phyloP scores from a whole-genome alignment of 2,329 filamentous ascomycete genomes.

The Thelonectria discophora region DNA sequence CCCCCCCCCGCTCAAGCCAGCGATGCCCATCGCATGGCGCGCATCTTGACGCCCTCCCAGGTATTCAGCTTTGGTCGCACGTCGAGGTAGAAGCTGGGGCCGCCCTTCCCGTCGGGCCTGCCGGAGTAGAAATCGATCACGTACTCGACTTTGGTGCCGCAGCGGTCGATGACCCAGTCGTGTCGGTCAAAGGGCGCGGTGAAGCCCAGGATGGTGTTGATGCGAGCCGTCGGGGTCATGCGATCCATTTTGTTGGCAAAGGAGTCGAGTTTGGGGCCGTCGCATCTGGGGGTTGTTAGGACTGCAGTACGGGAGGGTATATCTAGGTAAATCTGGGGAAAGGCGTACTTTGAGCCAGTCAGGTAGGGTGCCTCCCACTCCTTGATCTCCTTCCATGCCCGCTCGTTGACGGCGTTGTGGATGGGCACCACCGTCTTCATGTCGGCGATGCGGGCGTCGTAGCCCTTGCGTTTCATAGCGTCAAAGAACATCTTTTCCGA shows the following conservation, averaged over 20 bases:
- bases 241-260: constrained; percentile 77
- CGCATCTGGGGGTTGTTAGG: constrained; percentile 54
- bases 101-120: constrained; percentile 51
- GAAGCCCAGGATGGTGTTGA: constrained; percentile 89
- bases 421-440: constrained; percentile 96
- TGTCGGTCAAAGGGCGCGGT: constrained; percentile 92
- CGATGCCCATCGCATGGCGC: constrained; percentile 60
- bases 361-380: constrained; percentile 81
- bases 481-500: constrained; percentile 98
- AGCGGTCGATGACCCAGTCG: constrained; percentile 96
- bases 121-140: constrained; percentile 98
- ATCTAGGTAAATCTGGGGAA: too few relatives aligned
- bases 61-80: constrained; percentile 74
- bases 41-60: constrained; percentile 75
- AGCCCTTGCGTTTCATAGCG: constrained; percentile 91
- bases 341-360: constrained; percentile 63
- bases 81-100: constrained; percentile 71
- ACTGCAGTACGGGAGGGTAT: neutral
- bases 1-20: constrained; percentile 49
- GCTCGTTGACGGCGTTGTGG: constrained; percentile 98
- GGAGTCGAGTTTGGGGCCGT: constrained; percentile 82
- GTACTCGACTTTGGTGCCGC: constrained; percentile 86
- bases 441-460: constrained; percentile 74
- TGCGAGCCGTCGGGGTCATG: constrained; percentile 82
- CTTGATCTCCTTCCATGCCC: constrained; percentile 92